Percentiles rank a stretch among this genome's conserved stretches.
phyloP scores from a whole-genome alignment of 176 grass and related monocot genomes.

The Cymbopogon citratus region DNA sequence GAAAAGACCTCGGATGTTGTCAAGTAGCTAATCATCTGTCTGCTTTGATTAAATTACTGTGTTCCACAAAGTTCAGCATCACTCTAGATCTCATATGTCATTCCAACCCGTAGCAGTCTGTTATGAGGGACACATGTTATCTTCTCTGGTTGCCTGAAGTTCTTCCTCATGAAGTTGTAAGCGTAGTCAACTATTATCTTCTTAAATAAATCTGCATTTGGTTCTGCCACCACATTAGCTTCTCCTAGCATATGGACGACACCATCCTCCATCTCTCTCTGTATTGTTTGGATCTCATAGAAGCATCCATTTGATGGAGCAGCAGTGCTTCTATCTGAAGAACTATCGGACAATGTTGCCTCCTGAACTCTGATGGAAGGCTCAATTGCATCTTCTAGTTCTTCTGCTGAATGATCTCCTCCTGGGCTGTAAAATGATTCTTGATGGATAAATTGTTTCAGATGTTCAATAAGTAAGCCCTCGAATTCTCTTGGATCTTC shows the following conservation, averaged over 20 bases:
- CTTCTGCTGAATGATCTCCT: constrained; percentile 25
- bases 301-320: constrained; percentile 13
- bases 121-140: constrained; percentile 48
- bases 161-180: constrained; percentile 69
- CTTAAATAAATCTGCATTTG: constrained; percentile 32
- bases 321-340: constrained; percentile 13
- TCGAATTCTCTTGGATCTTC: constrained; percentile 57
- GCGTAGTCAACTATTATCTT: constrained; percentile 48
- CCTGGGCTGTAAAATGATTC: constrained; percentile 42
- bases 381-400: constrained; percentile 23
- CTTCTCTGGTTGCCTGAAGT: constrained; percentile 60
- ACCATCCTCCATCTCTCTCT: constrained; percentile 43
- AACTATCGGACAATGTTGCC: constrained; percentile 1
- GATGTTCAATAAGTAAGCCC: constrained; percentile 37
- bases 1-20: not conserved
- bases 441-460: constrained; percentile 51
- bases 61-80: not conserved
- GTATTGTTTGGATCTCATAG: constrained; percentile 34
- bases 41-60: not conserved
- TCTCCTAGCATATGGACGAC: constrained; percentile 59
- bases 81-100: constrained; percentile 55
- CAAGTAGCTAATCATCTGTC: not conserved
- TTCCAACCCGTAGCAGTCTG: constrained; percentile 54
- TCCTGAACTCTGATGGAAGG: constrained; percentile 18
- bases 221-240: constrained; percentile 49